phyloP scores from a whole-genome alignment of 495 filamentous ascomycete genomes.

The Podospora pseudocomata region DNA sequence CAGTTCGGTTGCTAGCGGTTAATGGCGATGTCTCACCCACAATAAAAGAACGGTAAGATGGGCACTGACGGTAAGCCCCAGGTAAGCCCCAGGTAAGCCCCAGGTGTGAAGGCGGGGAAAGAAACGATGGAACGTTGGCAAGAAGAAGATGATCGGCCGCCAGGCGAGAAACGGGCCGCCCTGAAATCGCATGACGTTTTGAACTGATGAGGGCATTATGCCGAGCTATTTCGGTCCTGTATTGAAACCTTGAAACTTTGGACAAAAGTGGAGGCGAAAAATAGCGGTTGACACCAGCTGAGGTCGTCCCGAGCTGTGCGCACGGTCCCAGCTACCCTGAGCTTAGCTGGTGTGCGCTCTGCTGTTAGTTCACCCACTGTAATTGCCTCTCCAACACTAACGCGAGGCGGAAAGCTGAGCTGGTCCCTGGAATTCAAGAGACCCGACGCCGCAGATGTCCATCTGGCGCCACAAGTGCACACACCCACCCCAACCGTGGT shows the following conservation, averaged over 20 bases:
- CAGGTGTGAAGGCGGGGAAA: neutral
- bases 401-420: neutral
- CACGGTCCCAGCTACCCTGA: neutral
- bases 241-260: neutral
- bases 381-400: neutral
- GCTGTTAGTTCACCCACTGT: neutral
- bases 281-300: neutral
- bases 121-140: neutral
- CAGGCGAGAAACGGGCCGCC: neutral
- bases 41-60: no score
- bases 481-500: conserved; percentile 2
- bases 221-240: neutral
- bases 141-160: neutral
- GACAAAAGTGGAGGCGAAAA: neutral
- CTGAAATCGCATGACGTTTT: neutral
- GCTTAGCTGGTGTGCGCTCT: neutral
- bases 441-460: neutral
- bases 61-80: no score
- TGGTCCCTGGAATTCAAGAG: neutral
- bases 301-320: neutral
- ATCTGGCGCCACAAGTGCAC: neutral
- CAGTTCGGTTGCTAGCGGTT: neutral
- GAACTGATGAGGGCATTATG: neutral
- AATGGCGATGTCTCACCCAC: neutral
- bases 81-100: no score